These are phyloP conservation scores for Penicillium subrubescens DNA, from an alignment of 495 filamentous ascomycete species.

Conservation along the genomic window DNA sequence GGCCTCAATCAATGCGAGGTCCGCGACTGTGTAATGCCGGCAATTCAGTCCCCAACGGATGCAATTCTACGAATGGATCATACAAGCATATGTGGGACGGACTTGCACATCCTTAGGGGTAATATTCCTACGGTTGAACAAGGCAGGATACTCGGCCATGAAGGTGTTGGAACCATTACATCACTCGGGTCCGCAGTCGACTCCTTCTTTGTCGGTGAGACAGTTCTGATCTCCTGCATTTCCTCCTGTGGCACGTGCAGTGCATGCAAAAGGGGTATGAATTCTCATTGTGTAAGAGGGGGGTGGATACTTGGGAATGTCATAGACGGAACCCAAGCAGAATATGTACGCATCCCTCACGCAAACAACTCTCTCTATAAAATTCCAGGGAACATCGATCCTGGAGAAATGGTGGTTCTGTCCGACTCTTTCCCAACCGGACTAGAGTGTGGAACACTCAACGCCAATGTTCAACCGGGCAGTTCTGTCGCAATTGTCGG, in stretches of 20 bases:
- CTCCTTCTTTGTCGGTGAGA: constrained; percentile 44
- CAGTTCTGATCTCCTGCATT: constrained; percentile 45
- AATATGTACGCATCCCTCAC: constrained; percentile 52
- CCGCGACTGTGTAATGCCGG: constrained; percentile 61
- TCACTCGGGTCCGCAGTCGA: constrained; percentile 62
- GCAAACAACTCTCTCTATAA: constrained; percentile 43
- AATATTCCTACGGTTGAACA: constrained; percentile 63
- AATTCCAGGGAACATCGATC: constrained; percentile 40
- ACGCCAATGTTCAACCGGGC: constrained; percentile 42
- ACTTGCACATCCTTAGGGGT: constrained; percentile 74
- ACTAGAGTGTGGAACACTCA: constrained; percentile 51
- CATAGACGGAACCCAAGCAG: constrained; percentile 54
- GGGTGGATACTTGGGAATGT: constrained; percentile 48
- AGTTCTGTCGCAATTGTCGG: constrained; percentile 49
- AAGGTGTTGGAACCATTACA: constrained; percentile 76
- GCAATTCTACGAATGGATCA: constrained; percentile 81
- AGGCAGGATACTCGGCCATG: constrained; percentile 82
- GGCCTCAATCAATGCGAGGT: constrained; percentile 9
- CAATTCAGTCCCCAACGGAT: constrained; percentile 66
- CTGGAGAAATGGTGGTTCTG: constrained; percentile 40
- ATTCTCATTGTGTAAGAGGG: constrained; percentile 42
- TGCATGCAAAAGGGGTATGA: constrained; percentile 38
- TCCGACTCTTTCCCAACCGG: constrained; percentile 51
- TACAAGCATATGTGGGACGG: constrained; percentile 76
- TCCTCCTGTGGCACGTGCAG: constrained; percentile 39